phyloP scores from a whole-genome alignment of 78 protist species.

The Dictyostelium discoideum region DNA sequence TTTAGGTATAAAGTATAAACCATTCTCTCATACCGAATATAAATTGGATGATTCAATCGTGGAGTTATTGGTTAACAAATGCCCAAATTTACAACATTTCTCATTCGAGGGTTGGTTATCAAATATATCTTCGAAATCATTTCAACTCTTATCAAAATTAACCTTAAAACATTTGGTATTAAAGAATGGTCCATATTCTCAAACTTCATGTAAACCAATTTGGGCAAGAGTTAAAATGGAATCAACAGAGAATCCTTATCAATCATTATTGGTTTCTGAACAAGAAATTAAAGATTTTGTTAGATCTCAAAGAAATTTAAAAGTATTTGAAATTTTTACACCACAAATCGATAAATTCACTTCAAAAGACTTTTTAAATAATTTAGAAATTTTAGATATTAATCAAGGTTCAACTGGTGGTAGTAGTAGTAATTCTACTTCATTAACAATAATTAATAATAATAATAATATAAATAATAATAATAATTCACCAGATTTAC shows the following conservation, averaged over 20 bases:
- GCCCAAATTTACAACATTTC: conserved; percentile 44
- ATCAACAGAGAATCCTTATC: conserved; percentile 10
- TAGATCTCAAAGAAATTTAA: conserved; percentile 9
- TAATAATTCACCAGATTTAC: background rate
- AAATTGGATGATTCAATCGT: conserved; percentile 64
- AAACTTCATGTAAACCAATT: conserved; percentile 53
- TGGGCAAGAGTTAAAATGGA: conserved; percentile 54
- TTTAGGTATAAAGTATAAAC: conserved; percentile 56
- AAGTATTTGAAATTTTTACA: conserved; percentile 54
- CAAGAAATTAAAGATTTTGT: conserved; percentile 30
- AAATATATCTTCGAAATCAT: background rate
- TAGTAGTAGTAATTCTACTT: background rate
- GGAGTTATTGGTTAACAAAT: background rate
- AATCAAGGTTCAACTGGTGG: background rate
- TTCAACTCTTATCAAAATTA: background rate
- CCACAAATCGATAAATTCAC: conserved; percentile 49
- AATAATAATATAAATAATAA: background rate
- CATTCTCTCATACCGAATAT: conserved; percentile 62
- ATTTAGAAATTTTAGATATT: background rate
- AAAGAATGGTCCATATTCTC: conserved; percentile 34
- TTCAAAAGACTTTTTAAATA: background rate
- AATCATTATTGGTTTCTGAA: conserved; percentile 33
- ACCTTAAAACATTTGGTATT: conserved; percentile 48
- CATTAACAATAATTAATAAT: background rate
- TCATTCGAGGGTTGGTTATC: conserved; percentile 77